Evolutionary conservation across 148 eudicot genomes (phyloP).

Genomic region (Chenopodium berlandieri): DNA sequence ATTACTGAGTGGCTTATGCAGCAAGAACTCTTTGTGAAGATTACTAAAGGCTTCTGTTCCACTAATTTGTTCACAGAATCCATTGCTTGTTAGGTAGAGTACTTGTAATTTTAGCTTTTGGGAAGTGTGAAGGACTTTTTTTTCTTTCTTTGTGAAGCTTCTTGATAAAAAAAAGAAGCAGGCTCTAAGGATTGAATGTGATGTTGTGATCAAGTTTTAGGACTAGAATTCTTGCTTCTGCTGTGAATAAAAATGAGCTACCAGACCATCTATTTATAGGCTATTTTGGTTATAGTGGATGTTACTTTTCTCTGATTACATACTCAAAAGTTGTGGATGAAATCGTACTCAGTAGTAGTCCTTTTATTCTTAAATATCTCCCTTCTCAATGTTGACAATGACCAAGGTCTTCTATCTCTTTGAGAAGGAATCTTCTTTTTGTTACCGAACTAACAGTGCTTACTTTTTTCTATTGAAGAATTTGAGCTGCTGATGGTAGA

Average conservation of each 20-base stretch:
- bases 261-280: constrained; percentile 22
- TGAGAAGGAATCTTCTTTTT: constrained; percentile 5
- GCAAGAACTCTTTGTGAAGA: constrained; percentile 59
- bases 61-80: constrained; percentile 37
- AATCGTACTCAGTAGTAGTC: neutral
- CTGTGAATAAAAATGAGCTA: constrained; percentile 15
- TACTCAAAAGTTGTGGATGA: constrained; percentile 11
- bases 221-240: neutral
- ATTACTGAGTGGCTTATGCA: constrained; percentile 62
- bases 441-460: neutral
- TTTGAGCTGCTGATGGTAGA: neutral
- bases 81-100: constrained; percentile 23
- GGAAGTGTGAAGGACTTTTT: neutral
- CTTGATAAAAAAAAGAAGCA: neutral
- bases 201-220: neutral
- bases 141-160: neutral
- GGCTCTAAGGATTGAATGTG: neutral
- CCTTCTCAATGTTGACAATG: neutral
- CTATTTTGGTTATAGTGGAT: neutral
- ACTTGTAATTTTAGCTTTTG: neutral
- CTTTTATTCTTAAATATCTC: constrained; percentile 17
- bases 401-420: neutral
- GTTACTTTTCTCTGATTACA: neutral
- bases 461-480: neutral
- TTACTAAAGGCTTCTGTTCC: constrained; percentile 59